Evolutionary conservation across 2,329 filamentous ascomycete species (phyloP), one percentile per base, ranked within the genome.

Genomic region (Fusarium transvaalense): DNA sequence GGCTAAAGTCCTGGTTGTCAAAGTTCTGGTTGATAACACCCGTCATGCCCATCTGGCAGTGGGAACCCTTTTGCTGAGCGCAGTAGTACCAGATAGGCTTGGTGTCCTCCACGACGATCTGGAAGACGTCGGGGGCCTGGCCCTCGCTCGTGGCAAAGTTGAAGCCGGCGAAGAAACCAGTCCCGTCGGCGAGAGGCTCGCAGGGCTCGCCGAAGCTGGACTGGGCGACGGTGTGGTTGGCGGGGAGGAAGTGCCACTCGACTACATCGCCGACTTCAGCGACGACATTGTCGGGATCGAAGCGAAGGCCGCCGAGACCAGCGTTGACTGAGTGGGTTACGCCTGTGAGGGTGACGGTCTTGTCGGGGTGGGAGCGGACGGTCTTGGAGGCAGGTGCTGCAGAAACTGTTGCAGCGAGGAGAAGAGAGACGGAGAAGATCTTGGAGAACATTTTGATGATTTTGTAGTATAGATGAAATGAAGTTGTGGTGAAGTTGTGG

Each of bases 191-290:
- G 13, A 80, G 75, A 3, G 82, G 82, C 57, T 75, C 15, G 76
- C 83, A 85, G 23, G 82, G 82, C 43, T 77, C 67, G 53, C 64
- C 78, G 63, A 84, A 84, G 72, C 73, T 78, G 37, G 81, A 81
- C 73, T 82, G 77, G 3, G 71, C 79, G 41, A 88, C 78, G 19
- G 81, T 82, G 80, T 87, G 86, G 77, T 84, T 85, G 60, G 69
- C 73, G 10, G 85, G 81, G 65, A 82, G 82, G 79, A 84, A 88
- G 72, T 85, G 82, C 79, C 83, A 88, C 77, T 88, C 84, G 59
- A 88, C 74, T 6, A 84, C 66, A 62, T 86, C 84, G 61, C 85
- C 86, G 10, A 81, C 59, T 13, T 78, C 75, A 19, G 85, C 86
- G 4, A 80, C 80, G 39, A 86, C 77, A 66, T 81, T 82, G 64